Base-by-base conservation (phyloP, 2,329 filamentous ascomycete genomes). In the Mycosphaerelloides madeirae region DNA sequence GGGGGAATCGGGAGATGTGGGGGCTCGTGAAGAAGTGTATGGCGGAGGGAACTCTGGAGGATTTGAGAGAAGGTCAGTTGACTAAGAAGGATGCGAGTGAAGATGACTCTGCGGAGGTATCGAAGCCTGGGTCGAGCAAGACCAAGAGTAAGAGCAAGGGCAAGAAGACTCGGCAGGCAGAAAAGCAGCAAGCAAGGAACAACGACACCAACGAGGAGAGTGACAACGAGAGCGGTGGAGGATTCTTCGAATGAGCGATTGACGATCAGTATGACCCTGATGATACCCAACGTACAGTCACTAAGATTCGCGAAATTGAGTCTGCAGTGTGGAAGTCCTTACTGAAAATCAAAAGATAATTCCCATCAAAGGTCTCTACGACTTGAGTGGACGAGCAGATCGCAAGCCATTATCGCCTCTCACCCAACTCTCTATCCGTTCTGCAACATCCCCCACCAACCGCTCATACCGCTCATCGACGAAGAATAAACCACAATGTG, bases 401-500 rank as follows among this genome's bases (percentile, higher is more conserved):
- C 34, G 8, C 3, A 37, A 29, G 15, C 44, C 50, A 31, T 29
- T 22, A 36, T 51, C 50, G 12, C 53, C 60, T 13, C 51, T 55
- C 13, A 66, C 58, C 65, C 65, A 67, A 20, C 53, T 49, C 43
- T 64, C 61, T 13, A 67, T 54, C 48, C 62, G 49, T 43, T 60
- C 62, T 29, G 60, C 59, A 22, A 67, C 63, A 44, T 67, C 63
- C 7, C 62, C 63, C 7, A 67, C 63, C 36, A 67, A 43, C 7
- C 57, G 44, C 48, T 66, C 62, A 44, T 67, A 67, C 45, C 62
- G 48, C 48, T 81, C 75, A 6, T 84, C 82, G 0, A 80, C 68
- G 11, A 87, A 79, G 68, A 95, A 95, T 40, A 95, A 69, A 0
- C 85, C 83, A 50, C 87, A 91, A 63, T 95, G 89, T 8, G 89